A percentile compares a stretch with the other conserved stretches of the same genome.
Conservation (phyloP, 768 basidiomycete species). For the Phaffia australis region DNA sequence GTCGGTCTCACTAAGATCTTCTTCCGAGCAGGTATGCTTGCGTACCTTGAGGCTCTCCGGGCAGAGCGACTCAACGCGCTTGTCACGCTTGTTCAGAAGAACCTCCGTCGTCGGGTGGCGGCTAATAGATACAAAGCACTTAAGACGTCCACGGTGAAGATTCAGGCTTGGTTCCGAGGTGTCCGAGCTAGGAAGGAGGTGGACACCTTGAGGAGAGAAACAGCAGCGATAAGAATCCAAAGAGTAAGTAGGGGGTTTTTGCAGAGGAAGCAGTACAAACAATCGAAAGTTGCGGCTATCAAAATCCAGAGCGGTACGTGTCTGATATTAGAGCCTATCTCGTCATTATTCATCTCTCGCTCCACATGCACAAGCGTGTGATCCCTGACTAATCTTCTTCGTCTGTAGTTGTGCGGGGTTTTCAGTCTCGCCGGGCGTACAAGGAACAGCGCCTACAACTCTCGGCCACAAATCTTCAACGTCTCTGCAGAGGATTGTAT, state of each 20-base stretch:
- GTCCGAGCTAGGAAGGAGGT: constrained; percentile 63
- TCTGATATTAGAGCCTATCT: constrained; percentile 4
- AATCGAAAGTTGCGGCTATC: constrained; percentile 52
- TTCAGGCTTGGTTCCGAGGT: constrained; percentile 95
- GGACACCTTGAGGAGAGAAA: constrained; percentile 58
- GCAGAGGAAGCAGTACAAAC: constrained; percentile 59
- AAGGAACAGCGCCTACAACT: constrained; percentile 47
- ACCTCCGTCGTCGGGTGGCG: constrained; percentile 77
- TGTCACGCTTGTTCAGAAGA: constrained; percentile 95
- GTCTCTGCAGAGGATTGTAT: constrained; percentile 77
- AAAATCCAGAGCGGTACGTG: constrained; percentile 76
- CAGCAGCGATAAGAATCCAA: constrained; percentile 67
- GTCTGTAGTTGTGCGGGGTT: constrained; percentile 33
- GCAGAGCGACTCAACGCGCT: constrained; percentile 76
- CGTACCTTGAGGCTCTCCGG: constrained; percentile 81
- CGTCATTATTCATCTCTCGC: background rate
- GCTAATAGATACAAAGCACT: constrained; percentile 64
- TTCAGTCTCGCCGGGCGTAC: constrained; percentile 45
- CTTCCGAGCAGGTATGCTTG: constrained; percentile 98
- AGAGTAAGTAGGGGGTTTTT: constrained; percentile 57
- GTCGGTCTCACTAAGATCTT: constrained; percentile 96
- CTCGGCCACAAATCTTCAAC: constrained; percentile 67
- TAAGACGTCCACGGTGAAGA: constrained; percentile 61
- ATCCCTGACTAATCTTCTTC: background rate
- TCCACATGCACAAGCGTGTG: background rate